Conservation (phyloP, 2,329 filamentous ascomycete species). For the Ceratocystis cacaofunesta region DNA sequence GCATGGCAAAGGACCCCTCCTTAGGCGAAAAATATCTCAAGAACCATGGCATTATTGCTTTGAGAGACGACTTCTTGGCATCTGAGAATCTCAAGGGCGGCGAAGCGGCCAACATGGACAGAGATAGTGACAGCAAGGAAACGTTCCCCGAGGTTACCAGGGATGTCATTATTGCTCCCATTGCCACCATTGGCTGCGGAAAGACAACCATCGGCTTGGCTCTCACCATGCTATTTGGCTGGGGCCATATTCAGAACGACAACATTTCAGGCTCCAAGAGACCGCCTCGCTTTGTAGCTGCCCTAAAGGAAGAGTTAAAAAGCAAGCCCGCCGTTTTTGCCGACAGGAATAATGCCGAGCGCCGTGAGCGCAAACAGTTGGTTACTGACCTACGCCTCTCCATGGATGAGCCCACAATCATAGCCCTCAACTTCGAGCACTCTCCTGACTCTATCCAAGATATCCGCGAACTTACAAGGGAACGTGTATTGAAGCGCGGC, state of each 20-base stretch:
- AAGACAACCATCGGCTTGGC: constrained; percentile 88
- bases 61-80: constrained; percentile 75
- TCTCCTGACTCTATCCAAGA: constrained; percentile 57
- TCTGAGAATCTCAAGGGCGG: constrained; percentile 74
- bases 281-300: constrained; percentile 61
- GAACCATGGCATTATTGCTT: constrained; percentile 88
- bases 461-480: constrained; percentile 59
- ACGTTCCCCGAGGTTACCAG: constrained; percentile 36
- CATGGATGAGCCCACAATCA: constrained; percentile 51
- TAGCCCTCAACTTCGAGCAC: constrained; percentile 82
- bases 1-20: constrained; percentile 51
- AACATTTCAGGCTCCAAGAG: constrained; percentile 64
- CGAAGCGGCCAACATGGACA: constrained; percentile 70
- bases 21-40: constrained; percentile 59
- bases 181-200: constrained; percentile 88
- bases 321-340: constrained; percentile 63
- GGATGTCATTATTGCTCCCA: constrained; percentile 71
- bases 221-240: constrained; percentile 67
- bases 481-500: constrained; percentile 68
- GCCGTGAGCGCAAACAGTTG: constrained; percentile 74
- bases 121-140: constrained; percentile 30
- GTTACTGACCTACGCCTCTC: constrained; percentile 58
- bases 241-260: constrained; percentile 93
- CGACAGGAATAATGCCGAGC: constrained; percentile 87
- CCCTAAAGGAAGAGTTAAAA: constrained; percentile 49